These are phyloP conservation scores for Bifiguratus adelaidae DNA, from an alignment of 192 early-diverging fungal genomes.

Conservation along the genomic window DNA sequence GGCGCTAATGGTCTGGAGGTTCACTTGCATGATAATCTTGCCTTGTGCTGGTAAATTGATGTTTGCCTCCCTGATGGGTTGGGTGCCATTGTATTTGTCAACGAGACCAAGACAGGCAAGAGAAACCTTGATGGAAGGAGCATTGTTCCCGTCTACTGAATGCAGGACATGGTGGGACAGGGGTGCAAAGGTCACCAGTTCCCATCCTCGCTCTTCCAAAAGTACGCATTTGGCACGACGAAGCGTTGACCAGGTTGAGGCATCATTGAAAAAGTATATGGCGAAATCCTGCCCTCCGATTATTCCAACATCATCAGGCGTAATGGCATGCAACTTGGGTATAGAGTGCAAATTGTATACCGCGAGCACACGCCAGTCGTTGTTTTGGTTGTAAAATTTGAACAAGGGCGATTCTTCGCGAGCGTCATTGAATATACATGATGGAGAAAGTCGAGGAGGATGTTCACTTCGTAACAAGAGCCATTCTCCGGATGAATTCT, in stretches of 20 bases:
- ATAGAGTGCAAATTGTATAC: too few relatives aligned
- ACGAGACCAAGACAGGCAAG: conserved; percentile 14
- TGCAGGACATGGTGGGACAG: too few relatives aligned
- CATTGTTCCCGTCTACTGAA: too few relatives aligned
- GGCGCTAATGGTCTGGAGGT: too few relatives aligned
- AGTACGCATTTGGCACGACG: not conserved
- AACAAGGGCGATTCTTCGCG: conserved; percentile 3
- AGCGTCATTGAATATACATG: conserved; percentile 9
- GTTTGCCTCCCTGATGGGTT: conserved; percentile 1
- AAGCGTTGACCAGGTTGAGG: not conserved
- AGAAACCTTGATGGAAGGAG: too few relatives aligned
- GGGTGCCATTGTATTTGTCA: conserved; percentile 19
- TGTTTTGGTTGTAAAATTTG: conserved; percentile 7
- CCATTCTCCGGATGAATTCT: not conserved
- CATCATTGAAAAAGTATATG: conserved; percentile 1
- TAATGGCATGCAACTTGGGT: too few relatives aligned
- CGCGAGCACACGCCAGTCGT: conserved; percentile 2
- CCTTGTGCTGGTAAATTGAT: not conserved
- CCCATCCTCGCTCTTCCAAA: not conserved
- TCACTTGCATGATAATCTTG: too few relatives aligned
- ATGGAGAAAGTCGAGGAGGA: conserved; percentile 2
- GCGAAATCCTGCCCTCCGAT: not conserved
- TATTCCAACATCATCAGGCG: not conserved
- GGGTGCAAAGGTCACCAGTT: conserved; percentile 2
- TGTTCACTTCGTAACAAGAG: conserved; percentile 6